These are phyloP conservation scores for Xylaria castorea DNA, from an alignment of 495 filamentous ascomycete species.

Conservation along the genomic window DNA sequence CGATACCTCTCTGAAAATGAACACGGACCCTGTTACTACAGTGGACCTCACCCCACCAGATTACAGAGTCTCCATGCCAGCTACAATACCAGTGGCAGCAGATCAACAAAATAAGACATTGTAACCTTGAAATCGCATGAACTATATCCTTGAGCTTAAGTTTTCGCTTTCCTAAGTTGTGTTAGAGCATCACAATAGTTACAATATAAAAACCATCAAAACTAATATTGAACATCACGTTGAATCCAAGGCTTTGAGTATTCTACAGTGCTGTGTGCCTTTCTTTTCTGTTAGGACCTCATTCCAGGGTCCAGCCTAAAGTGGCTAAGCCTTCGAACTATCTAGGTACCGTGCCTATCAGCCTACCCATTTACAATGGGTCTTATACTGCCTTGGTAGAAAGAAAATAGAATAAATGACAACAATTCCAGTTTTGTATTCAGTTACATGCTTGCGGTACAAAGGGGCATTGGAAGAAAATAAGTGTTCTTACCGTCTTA, in stretches of 20 bases:
- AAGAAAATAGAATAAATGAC: background rate
- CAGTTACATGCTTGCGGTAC: background rate
- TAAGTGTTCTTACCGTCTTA: too few species aligned
- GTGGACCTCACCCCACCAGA: background rate
- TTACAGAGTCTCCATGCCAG: constrained; percentile 1
- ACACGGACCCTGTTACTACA: background rate
- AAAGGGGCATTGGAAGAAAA: background rate
- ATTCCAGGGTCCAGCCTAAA: background rate
- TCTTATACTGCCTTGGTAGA: background rate
- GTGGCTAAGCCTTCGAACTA: background rate
- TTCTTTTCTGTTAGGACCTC: background rate
- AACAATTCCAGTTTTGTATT: background rate
- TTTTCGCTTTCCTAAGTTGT: background rate
- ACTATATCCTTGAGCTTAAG: background rate
- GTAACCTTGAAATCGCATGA: background rate
- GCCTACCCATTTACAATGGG: background rate
- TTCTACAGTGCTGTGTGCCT: background rate
- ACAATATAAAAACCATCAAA: background rate
- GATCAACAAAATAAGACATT: background rate
- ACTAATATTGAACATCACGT: background rate
- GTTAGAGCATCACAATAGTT: background rate
- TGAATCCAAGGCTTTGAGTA: background rate
- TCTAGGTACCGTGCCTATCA: background rate
- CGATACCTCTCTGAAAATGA: constrained; percentile 17
- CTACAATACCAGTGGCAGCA: constrained; percentile 2